Base-by-base conservation (phyloP, 345 rosid species). In the Ceriops tagal region DNA sequence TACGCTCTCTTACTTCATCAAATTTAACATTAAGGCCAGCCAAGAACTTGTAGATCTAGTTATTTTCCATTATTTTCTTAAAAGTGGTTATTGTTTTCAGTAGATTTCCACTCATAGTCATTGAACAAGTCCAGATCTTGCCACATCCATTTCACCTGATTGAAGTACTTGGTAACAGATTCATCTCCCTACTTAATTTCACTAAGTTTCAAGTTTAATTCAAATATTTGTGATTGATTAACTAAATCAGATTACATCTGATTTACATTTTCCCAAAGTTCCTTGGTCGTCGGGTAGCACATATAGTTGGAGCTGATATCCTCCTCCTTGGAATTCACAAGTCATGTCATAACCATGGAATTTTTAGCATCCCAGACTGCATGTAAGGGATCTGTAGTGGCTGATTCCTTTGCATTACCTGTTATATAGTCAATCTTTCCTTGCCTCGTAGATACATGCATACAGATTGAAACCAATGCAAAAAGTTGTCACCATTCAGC, bases 301-400 rank as follows among this genome's bases (percentile, higher is more conserved):
- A 72, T 39, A 8, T 64, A 5, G 19, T 69, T 72, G 3, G 64
- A 56, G 5, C 58, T 49, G 16, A 72, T 64, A 1, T 72, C 61
- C 6, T 58, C 57, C 9, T 58, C 46, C 65, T 27, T 56, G 1
- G 58, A 64, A 21, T 71, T 71, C 15, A 71, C 64, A 4, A 71
- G 27, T 63, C 62, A 71, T 18, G 69, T 64, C 75, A 64, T 71
- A 1, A 63, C 62, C 68, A 71, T 37, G 24, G 74, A 71, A 53
- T 71, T 71, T 53, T 71, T 55, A 35, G 53, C 62, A 53, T 71
- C 63, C 61, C 62, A 71, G 0, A 19, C 55, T 5, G 62, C 35
- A 27, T 63, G 35, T 2, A 16, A 11, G 6, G 19, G 52, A 47
- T 47, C 52, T 2, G 6, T 11, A 2, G 26, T 13, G 1, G 15